Evolutionary conservation across 2,329 filamentous ascomycete genomes (phyloP).

Genomic region (Trichoderma lentiforme): DNA sequence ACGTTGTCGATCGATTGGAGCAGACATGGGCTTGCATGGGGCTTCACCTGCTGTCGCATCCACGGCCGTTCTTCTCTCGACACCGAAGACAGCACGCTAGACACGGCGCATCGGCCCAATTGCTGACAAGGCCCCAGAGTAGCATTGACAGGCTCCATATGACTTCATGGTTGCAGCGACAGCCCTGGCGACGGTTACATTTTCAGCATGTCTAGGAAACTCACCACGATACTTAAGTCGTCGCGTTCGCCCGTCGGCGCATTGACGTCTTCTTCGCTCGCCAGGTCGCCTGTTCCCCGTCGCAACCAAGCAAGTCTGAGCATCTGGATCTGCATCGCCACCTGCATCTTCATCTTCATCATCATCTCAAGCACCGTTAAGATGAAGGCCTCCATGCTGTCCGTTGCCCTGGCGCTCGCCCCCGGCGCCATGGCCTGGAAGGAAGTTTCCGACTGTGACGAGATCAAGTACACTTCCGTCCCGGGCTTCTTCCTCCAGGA

Average conservation of each 20-base stretch:
- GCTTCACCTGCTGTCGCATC: neutral
- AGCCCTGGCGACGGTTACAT: neutral
- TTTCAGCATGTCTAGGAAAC: neutral
- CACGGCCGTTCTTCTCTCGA: constrained; percentile 10
- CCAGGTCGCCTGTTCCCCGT: neutral
- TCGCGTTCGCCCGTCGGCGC: neutral
- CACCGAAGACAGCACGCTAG: constrained; percentile 14
- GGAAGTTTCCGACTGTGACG: constrained; percentile 32
- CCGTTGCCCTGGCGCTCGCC: constrained; percentile 30
- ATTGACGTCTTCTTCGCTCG: neutral
- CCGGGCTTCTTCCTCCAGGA: constrained; percentile 64
- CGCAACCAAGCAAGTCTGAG: neutral
- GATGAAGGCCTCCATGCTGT: constrained; percentile 34
- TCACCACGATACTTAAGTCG: neutral
- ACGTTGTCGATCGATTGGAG: constrained; percentile 32
- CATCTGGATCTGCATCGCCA: neutral
- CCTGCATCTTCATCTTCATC: neutral
- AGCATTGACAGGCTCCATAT: constrained; percentile 8
- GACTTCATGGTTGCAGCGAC: neutral
- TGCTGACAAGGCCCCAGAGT: constrained; percentile 11
- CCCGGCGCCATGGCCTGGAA: constrained; percentile 31
- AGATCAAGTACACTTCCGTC: constrained; percentile 59
- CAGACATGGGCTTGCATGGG: constrained; percentile 12
- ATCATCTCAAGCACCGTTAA: neutral
- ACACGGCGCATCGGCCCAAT: constrained; percentile 9